Evolutionary conservation across 345 rosid species (phyloP).

Genomic region (Melaleuca alternifolia): DNA sequence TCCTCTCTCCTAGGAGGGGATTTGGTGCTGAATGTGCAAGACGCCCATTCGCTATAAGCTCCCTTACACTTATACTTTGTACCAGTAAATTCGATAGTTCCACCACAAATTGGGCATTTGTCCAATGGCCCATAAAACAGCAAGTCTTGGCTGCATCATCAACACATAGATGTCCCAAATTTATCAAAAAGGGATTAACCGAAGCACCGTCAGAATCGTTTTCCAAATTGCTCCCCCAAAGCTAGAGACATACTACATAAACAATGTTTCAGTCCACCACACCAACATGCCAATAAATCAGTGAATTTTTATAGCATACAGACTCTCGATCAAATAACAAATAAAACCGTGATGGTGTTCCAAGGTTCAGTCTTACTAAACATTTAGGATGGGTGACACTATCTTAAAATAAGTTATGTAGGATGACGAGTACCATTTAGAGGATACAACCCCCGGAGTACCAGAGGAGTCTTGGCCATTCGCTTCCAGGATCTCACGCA

Average conservation of each 20-base stretch:
- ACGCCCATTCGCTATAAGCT: constrained; percentile 71
- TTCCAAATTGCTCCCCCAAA: background rate
- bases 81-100: constrained; percentile 43
- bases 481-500: constrained; percentile 44
- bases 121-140: constrained; percentile 55
- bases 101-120: constrained; percentile 46
- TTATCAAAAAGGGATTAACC: background rate
- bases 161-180: background rate
- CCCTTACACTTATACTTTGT: constrained; percentile 49
- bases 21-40: constrained; percentile 53
- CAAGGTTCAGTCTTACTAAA: background rate
- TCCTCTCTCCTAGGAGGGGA: constrained; percentile 52
- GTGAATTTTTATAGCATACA: background rate
- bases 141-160: constrained; percentile 46
- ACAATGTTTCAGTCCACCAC: background rate
- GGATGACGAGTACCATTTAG: constrained; percentile 20
- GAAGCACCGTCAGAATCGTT: background rate
- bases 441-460: constrained; percentile 13
- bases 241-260: background rate
- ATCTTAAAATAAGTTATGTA: background rate
- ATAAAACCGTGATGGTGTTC: background rate
- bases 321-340: background rate
- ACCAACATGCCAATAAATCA: background rate
- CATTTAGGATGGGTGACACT: background rate
- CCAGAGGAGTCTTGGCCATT: constrained; percentile 59